Evolutionary conservation across 345 rosid genomes (phyloP), one percentile per base, ranked within the genome.

Genomic region (Corchorus capsularis): DNA sequence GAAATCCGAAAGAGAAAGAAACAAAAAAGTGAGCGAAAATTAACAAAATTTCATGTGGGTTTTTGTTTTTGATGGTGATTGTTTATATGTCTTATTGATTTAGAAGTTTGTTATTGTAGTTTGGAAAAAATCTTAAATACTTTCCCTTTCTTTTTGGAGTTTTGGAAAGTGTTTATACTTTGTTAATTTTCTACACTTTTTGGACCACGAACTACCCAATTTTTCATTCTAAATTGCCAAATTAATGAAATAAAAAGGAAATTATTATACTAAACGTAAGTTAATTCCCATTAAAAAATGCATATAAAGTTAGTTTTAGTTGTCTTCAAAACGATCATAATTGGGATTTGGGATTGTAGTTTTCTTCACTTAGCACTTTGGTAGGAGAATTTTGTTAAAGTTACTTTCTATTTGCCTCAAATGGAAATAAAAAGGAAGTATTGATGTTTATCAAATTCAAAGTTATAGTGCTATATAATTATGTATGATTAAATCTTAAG

Each of bases 331-430:
- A 19, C 27, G 27, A n/a, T 55, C 11, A n/a, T 19, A 56, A 20
- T 8, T 2, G 12, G 34, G 62, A 56, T 19, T 19, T 2, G 12
- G 34, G 62, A 56, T 19, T 19, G 60, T 8, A 19, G 12, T 55
- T 19, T 55, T 55, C 32, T 55, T 19, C 12, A n/a, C 27, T n/a
- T 55, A 27, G 20, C 0, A 45, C 2, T 39, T 39, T 39, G 43
- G 43, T 4, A 3, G 43, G 62, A 8, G 54, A 20, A 66, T 17
- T 39, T 27, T 17, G 41, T n/a, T 13, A 41, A 39, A 6, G 34
- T 66, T 46, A 20, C 54, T 54, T 45, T 64, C 15, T 9, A 7
- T 64, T 64, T 46, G 61, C 55, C n/a, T 67, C 71, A 46, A 66
- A 45, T 66, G 54, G 15, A 4, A 12, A 45, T 8, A 6, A 6